Evolutionary conservation across 2,329 filamentous ascomycete genomes (phyloP), one percentile per base, ranked within the genome.

Genomic region (Fusarium sp.): DNA sequence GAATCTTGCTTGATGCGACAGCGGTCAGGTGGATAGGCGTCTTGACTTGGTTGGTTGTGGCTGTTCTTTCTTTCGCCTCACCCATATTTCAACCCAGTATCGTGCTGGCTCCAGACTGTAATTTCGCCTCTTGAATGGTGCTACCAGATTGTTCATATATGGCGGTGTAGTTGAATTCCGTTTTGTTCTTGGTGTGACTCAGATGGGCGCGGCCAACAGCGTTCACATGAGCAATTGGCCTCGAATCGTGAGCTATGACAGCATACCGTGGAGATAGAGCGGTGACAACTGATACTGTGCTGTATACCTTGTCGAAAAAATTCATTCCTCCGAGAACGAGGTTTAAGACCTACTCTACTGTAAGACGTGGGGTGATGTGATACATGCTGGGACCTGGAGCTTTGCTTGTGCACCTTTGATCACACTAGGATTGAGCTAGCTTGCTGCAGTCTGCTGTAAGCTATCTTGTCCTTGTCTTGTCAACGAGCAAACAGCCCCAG

Each of bases 321-420:
- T 36, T 44, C 41, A 38, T 33, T 44, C 41, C 38, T 59, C 61
- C 33, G 23, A 42, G 46, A 25, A 25, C 23, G 23, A 25, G 23
- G 4, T 19, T 19, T 23, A 23, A 23, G 23, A 25, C 23, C 23
- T 25, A 19, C 19, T 19, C 23, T 25, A 19, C 19, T 19, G 19
- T 19, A 25, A 25, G 23, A 25, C 23, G 23, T 25, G 23, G 23
- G 23, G 23, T 61, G 49, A 35, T 56, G 53, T 52, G 55, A 45
- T 59, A 59, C 65, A 65, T 61, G 46, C 60, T 54, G 53, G 59
- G 56, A 66, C 69, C 60, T 64, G 19, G 59, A 66, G 63, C 66
- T 31, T 31, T 31, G 29, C 29, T 70, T 65, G 61, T 48, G 63
- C 66, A 64, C 48, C 54, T 60, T 65, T 60, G 57, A 63, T 70